These are phyloP conservation scores for Boletus rubescentipes DNA, from an alignment of 768 basidiomycete genomes.

Conservation along the genomic window DNA sequence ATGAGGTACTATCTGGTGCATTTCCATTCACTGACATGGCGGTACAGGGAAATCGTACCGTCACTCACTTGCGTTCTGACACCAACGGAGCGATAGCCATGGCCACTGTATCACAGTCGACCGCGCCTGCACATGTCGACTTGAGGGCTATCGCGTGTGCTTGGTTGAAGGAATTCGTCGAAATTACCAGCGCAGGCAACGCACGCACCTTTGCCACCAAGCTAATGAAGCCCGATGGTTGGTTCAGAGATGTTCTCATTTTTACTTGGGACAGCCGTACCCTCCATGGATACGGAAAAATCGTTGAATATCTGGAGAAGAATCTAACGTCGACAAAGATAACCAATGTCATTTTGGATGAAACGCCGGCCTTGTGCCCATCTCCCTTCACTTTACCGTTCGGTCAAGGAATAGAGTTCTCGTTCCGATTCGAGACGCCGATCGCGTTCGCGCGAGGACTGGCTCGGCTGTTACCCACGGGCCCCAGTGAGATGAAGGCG, in stretches of 20 bases:
- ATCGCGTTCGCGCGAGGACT: background rate
- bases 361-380: background rate
- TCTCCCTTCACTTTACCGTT: background rate
- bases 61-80: too few species aligned
- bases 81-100: too few species aligned
- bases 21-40: background rate
- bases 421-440: conserved; percentile 5
- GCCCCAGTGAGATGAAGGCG: background rate
- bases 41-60: background rate
- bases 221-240: background rate
- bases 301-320: background rate
- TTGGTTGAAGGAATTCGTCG: conserved; percentile 1
- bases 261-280: conserved; percentile 3
- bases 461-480: background rate
- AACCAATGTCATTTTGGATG: conserved; percentile 1
- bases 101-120: too few species aligned
- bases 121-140: background rate
- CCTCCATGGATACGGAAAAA: conserved; percentile 1
- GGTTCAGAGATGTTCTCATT: conserved; percentile 3
- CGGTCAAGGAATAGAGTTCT: conserved; percentile 2
- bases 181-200: background rate
- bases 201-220: background rate
- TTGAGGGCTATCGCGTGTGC: background rate
- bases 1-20: too few species aligned
- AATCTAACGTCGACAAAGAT: background rate